Evolutionary conservation across 2,329 filamentous ascomycete genomes (phyloP).

Genomic region (Paecilomyces variotii): DNA sequence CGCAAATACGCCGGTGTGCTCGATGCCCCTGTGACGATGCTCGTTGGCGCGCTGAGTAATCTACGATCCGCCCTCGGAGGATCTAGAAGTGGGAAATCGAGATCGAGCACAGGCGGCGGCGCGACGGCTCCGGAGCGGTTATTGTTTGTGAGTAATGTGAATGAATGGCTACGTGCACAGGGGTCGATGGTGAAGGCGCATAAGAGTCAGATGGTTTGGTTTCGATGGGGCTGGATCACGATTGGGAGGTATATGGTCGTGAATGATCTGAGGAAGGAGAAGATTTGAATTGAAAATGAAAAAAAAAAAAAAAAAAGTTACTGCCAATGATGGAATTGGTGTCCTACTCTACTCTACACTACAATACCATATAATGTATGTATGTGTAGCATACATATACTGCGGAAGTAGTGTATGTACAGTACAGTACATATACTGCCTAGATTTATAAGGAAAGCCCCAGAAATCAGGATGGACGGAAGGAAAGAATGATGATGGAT

Average conservation of each 20-base stretch:
- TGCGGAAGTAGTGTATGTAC: too few relatives aligned
- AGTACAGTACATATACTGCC: background rate
- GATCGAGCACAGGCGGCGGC: constrained; percentile 41
- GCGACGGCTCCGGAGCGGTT: constrained; percentile 44
- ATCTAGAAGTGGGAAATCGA: constrained; percentile 24
- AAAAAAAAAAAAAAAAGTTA: too few relatives aligned
- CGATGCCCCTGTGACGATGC: constrained; percentile 65
- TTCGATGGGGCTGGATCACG: constrained; percentile 89
- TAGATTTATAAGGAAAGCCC: background rate
- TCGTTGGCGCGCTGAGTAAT: constrained; percentile 43
- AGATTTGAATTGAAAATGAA: constrained; percentile 20
- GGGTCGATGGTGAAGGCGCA: constrained; percentile 85
- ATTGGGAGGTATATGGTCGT: constrained; percentile 91
- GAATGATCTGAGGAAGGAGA: constrained; percentile 69
- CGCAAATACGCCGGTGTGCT: constrained; percentile 77
- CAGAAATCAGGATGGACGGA: background rate
- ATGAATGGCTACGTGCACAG: constrained; percentile 60
- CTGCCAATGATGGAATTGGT: too few relatives aligned
- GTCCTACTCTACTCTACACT: background rate
- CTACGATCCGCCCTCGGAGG: constrained; percentile 5
- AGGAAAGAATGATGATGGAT: too few relatives aligned
- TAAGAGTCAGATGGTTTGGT: constrained; percentile 97
- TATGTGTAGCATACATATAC: background rate
- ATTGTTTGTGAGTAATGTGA: constrained; percentile 62
- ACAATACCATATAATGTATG: too few relatives aligned